Evolutionary conservation across 805 yeast genomes (phyloP).

Genomic region (Pichia scutulata): DNA sequence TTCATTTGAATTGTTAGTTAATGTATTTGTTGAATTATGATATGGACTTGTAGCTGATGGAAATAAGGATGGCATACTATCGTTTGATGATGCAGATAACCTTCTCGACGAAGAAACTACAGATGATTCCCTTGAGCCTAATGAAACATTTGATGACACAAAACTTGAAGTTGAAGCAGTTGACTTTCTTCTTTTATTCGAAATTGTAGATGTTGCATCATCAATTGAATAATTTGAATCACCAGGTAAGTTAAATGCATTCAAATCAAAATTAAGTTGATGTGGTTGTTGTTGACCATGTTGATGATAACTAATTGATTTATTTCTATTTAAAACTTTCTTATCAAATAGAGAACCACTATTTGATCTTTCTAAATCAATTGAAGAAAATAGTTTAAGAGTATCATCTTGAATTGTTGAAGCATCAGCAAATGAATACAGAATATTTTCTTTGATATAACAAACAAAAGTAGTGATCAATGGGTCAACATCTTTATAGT

Average conservation of each 20-base stretch:
- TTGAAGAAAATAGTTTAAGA: constrained; percentile 19
- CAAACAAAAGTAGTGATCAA: constrained; percentile 15
- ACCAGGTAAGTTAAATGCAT: constrained; percentile 23
- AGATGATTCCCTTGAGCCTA: constrained; percentile 23
- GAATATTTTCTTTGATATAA: constrained; percentile 16
- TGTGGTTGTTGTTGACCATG: not conserved
- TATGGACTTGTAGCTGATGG: constrained; percentile 23
- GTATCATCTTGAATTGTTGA: constrained; percentile 15
- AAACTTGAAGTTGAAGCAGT: constrained; percentile 23
- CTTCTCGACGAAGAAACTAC: constrained; percentile 21
- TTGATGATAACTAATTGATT: not conserved
- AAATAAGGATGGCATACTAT: constrained; percentile 21
- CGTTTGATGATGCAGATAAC: constrained; percentile 21
- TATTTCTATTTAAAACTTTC: constrained; percentile 7
- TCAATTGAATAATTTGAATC: constrained; percentile 13
- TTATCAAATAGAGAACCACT: constrained; percentile 19
- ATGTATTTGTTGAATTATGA: constrained; percentile 1
- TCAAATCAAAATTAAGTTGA: constrained; percentile 20
- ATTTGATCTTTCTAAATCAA: constrained; percentile 1
- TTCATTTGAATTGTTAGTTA: not conserved
- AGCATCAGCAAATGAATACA: constrained; percentile 10
- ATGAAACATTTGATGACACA: constrained; percentile 19
- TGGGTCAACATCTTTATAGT: constrained; percentile 20
- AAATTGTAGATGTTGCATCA: constrained; percentile 6
- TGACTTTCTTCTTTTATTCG: constrained; percentile 18